phyloP scores from a whole-genome alignment of 495 filamentous ascomycete genomes.

The Xylaria nigripes region DNA sequence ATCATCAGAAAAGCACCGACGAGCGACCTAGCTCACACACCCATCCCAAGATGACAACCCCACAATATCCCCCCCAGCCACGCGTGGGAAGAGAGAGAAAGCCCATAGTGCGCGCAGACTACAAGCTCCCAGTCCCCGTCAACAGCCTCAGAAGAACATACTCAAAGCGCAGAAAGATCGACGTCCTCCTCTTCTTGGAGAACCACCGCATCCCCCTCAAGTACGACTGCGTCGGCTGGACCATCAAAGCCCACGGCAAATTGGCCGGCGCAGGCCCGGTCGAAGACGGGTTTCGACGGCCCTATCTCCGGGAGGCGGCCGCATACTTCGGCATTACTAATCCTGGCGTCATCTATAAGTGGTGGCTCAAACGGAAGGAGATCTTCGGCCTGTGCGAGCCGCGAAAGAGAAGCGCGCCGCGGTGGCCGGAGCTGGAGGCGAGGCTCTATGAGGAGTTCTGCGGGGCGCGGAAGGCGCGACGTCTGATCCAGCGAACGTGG shows the following conservation, averaged over 20 bases:
- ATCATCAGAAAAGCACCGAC: no score
- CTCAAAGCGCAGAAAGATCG: not conserved
- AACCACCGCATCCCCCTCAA: not conserved
- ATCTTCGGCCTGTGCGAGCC: not conserved
- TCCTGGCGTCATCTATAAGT: not conserved
- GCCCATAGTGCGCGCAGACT: not conserved
- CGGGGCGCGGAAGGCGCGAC: not conserved
- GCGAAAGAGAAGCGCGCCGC: not conserved
- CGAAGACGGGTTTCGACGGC: not conserved
- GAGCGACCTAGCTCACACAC: no score
- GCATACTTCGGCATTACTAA: not conserved
- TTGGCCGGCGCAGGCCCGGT: not conserved
- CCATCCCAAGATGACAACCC: no score
- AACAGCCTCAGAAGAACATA: not conserved
- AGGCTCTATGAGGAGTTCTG: not conserved
- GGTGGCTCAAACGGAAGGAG: not conserved
- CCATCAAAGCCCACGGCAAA: no score
- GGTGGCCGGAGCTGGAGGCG: not conserved
- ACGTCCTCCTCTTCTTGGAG: not conserved
- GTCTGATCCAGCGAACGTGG: not conserved
- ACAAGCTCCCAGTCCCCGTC: not conserved
- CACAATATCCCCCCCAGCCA: no score
- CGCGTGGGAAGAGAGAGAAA: no score
- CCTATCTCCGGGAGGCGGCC: not conserved
- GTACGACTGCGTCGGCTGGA: no score